These are phyloP conservation scores for Allium sativum DNA, from an alignment of 106 monocot species.

Conservation along the genomic window DNA sequence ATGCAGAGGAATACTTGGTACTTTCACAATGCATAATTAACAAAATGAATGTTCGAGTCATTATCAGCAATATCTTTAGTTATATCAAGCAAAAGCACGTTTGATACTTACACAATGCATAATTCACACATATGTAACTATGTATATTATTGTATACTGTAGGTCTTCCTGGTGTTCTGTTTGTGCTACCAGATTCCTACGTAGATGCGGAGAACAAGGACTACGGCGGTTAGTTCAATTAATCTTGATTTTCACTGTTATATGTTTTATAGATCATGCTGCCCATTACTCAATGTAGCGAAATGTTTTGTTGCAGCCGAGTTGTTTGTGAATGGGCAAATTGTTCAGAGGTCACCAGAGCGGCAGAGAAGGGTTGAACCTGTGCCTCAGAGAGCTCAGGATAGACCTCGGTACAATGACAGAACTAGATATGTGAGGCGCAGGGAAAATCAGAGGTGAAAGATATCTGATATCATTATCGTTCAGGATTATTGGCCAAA, in stretches of 20 bases:
- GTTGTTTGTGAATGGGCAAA: slow-evolving; percentile 67
- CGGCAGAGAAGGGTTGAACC: slow-evolving; percentile 90
- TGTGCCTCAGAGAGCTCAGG: slow-evolving; percentile 81
- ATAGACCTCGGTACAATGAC: slow-evolving; percentile 88
- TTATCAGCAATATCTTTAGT: too few relatives aligned
- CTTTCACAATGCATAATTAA: too few relatives aligned
- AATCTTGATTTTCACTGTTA: not conserved
- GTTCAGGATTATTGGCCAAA: too few relatives aligned
- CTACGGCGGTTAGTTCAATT: slow-evolving; percentile 47
- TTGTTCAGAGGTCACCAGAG: slow-evolving; percentile 87
- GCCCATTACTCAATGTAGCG: not conserved
- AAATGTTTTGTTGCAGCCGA: slow-evolving; percentile 1
- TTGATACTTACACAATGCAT: too few relatives aligned
- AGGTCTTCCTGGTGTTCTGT: slow-evolving; percentile 80
- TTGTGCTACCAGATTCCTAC: slow-evolving; percentile 90
- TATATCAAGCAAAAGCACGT: too few relatives aligned
- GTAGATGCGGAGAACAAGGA: slow-evolving; percentile 91
- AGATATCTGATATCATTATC: too few relatives aligned
- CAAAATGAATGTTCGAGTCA: too few relatives aligned
- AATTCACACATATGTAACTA: too few relatives aligned
- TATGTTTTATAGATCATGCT: not conserved
- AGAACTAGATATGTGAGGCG: slow-evolving; percentile 83
- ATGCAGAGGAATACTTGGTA: too few relatives aligned
- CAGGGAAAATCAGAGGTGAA: slow-evolving; percentile 67
- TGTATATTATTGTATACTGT: not conserved